phyloP scores from a whole-genome alignment of 2,329 filamentous ascomycete species.

The Dryadomyces quercus-mongolicae region DNA sequence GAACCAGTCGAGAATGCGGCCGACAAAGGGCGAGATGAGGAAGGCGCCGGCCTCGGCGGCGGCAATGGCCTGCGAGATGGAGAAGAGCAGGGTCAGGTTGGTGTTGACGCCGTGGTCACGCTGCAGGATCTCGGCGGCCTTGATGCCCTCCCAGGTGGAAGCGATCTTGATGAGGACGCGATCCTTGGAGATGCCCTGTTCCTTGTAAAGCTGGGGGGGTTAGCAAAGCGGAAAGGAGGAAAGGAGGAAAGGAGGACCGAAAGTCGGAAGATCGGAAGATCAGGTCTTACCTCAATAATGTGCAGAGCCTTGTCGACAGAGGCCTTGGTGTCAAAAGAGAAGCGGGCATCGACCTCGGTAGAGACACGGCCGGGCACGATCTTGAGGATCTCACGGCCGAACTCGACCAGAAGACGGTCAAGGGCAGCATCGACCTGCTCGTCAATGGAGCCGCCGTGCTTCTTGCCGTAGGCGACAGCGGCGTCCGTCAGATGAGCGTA shows the following conservation, averaged over 20 bases:
- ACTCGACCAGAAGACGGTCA: slow-evolving; percentile 91
- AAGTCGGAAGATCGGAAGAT: no score
- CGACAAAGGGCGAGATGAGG: slow-evolving; percentile 98
- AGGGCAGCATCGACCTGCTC: slow-evolving; percentile 81
- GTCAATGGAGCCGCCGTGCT: slow-evolving; percentile 54
- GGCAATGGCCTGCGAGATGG: slow-evolving; percentile 82
- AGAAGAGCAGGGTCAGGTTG: slow-evolving; percentile 99
- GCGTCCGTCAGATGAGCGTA: slow-evolving; percentile 86
- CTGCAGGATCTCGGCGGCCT: slow-evolving; percentile 95
- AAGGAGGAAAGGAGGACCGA: neutral
- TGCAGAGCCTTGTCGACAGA: slow-evolving; percentile 92
- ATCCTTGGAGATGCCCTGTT: slow-evolving; percentile 81
- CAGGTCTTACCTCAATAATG: slow-evolving; percentile 89
- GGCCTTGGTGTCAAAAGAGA: slow-evolving; percentile 89
- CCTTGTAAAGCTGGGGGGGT: slow-evolving; percentile 70
- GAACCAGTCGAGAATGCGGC: slow-evolving; percentile 99
- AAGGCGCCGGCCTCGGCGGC: slow-evolving; percentile 90
- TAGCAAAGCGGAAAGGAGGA: neutral
- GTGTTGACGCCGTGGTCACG: slow-evolving; percentile 91
- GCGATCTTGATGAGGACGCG: slow-evolving; percentile 97
- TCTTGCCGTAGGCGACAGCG: slow-evolving; percentile 78
- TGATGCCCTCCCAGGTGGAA: slow-evolving; percentile 98
- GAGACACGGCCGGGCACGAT: slow-evolving; percentile 98
- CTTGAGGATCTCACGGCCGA: slow-evolving; percentile 93
- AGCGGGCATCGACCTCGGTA: slow-evolving; percentile 91